Percentiles rank a stretch among this genome's conserved stretches.
phyloP scores from a whole-genome alignment of 306 rosid genomes.

The Cicer pinnatifidum region DNA sequence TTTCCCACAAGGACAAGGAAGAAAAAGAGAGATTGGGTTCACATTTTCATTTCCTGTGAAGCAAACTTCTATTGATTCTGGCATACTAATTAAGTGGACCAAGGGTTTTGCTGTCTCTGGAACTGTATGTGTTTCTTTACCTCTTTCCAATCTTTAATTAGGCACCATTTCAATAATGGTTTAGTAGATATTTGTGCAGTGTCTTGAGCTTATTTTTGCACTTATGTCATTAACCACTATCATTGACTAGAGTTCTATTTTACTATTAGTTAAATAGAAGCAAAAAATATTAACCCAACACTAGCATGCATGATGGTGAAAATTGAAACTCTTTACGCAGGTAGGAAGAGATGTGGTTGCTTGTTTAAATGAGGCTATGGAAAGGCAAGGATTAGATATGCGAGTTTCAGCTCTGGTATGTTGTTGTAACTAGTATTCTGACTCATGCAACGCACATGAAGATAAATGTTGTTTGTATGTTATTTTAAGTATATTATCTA shows the following conservation, averaged over 20 bases:
- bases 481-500: not conserved
- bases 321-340: slow-evolving; percentile 53
- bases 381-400: slow-evolving; percentile 80
- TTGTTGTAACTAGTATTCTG: slow-evolving; percentile 1
- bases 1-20: slow-evolving; percentile 54
- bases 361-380: slow-evolving; percentile 88
- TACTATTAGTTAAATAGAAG: not conserved
- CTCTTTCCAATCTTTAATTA: not conserved
- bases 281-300: not conserved
- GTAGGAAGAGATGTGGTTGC: slow-evolving; percentile 93
- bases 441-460: no score
- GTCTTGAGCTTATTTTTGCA: no score
- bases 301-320: slow-evolving; percentile 34
- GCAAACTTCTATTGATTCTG: slow-evolving; percentile 85
- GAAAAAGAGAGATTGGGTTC: slow-evolving; percentile 84
- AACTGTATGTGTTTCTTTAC: slow-evolving; percentile 57
- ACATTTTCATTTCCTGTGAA: slow-evolving; percentile 95
- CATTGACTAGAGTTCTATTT: not conserved
- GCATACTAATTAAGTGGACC: slow-evolving; percentile 92
- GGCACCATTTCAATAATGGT: no score
- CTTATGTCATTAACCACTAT: not conserved
- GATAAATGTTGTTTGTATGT: no score
- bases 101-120: slow-evolving; percentile 93
- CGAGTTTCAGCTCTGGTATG: slow-evolving; percentile 91
- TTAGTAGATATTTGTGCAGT: no score